Conservation (phyloP, 495 filamentous ascomycete species). For the Lepraria neglecta region DNA sequence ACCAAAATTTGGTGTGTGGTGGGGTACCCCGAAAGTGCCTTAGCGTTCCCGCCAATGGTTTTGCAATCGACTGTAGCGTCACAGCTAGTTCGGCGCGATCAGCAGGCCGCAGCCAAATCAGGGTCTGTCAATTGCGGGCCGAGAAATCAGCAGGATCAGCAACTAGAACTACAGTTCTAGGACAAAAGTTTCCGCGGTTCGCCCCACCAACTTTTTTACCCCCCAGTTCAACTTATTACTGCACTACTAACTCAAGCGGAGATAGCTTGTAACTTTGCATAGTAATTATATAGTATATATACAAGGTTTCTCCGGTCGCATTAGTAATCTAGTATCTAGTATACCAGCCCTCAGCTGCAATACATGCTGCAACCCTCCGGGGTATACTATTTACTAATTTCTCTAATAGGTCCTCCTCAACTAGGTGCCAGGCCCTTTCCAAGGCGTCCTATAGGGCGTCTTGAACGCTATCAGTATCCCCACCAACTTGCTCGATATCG, state of each 20-base stretch:
- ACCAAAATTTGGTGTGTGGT: too few relatives aligned
- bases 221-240: not conserved
- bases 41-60: too few relatives aligned
- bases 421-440: slow-evolving; percentile 1
- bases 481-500: not conserved
- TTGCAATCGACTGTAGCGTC: too few relatives aligned
- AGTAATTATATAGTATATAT: not conserved
- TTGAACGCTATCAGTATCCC: not conserved
- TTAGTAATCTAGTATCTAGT: not conserved
- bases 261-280: slow-evolving; percentile 6
- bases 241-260: not conserved
- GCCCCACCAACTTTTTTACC: too few relatives aligned
- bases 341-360: not conserved
- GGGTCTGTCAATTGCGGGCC: too few relatives aligned
- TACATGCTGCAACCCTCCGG: not conserved
- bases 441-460: slow-evolving; percentile 2
- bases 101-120: too few relatives aligned
- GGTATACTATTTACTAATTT: not conserved
- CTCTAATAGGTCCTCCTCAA: slow-evolving; percentile 2
- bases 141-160: too few relatives aligned
- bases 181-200: too few relatives aligned
- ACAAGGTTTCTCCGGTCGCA: not conserved
- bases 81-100: too few relatives aligned
- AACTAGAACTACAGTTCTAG: too few relatives aligned
- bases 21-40: too few relatives aligned